Conservation (phyloP, 2,329 filamentous ascomycete genomes). For the Tolypocladium nubicola region DNA sequence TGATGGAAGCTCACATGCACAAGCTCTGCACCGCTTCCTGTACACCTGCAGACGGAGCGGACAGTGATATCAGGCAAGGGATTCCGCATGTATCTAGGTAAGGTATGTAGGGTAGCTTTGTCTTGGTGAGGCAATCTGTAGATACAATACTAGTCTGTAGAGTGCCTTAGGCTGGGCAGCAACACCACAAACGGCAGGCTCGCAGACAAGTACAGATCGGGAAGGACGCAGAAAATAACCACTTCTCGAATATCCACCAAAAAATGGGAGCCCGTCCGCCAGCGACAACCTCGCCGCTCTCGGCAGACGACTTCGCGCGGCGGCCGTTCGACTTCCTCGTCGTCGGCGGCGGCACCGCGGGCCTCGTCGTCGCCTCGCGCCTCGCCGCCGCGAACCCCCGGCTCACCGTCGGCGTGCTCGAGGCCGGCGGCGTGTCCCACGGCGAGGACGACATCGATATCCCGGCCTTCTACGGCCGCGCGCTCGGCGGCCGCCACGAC, state of each 20-base stretch:
- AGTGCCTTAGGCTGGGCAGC: background rate
- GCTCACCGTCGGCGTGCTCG: conserved; percentile 19
- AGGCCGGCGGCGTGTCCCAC: conserved; percentile 18
- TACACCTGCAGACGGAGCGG: background rate
- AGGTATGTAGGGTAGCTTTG: background rate
- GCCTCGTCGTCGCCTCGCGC: conserved; percentile 37
- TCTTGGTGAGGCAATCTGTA: background rate
- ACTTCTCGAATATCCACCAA: background rate
- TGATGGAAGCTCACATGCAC: background rate
- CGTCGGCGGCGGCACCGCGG: conserved; percentile 44
- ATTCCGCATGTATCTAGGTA: too few relatives aligned
- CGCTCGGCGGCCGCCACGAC: conserved; percentile 25
- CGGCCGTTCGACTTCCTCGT: conserved; percentile 26
- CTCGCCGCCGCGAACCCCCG: conserved; percentile 28
- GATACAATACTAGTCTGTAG: too few relatives aligned
- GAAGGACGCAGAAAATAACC: background rate
- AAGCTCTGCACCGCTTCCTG: background rate
- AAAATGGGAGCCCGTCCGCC: background rate
- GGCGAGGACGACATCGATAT: conserved; percentile 24
- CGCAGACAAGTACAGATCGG: background rate
- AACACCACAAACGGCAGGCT: background rate
- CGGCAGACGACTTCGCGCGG: conserved; percentile 12
- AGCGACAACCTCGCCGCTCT: background rate
- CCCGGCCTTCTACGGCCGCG: conserved; percentile 24
- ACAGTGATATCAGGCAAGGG: background rate